Conservation (phyloP, 257 asterid genomes). For the Ophiorrhiza pumila region DNA sequence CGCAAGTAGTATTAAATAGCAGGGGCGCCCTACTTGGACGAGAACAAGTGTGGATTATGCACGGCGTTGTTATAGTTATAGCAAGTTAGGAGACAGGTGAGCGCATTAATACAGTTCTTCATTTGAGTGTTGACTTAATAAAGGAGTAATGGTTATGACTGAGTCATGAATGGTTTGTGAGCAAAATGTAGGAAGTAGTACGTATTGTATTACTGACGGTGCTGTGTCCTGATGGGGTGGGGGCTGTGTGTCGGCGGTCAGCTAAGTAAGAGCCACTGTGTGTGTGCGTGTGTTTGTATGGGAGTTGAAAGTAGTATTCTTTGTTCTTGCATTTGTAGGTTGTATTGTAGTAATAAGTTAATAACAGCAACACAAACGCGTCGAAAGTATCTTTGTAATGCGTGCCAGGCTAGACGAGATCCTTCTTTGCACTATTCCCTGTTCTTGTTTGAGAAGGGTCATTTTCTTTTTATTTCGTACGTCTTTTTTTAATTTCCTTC, state of each 20-base stretch:
- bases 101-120: constrained; percentile 31
- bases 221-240: background rate
- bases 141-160: constrained; percentile 8
- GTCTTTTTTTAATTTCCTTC: constrained; percentile 32
- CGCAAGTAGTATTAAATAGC: constrained; percentile 8
- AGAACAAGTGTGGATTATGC: constrained; percentile 7
- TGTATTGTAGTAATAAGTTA: too few species aligned
- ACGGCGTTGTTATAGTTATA: background rate
- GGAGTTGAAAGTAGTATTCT: too few species aligned
- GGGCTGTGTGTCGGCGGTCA: constrained; percentile 24
- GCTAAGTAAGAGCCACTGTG: background rate
- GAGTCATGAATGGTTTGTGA: constrained; percentile 1
- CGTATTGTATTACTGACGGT: background rate
- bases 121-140: constrained; percentile 2
- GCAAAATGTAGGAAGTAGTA: background rate
- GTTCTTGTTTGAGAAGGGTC: background rate
- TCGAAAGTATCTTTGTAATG: constrained; percentile 21
- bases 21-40: background rate
- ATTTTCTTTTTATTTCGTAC: background rate
- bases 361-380: constrained; percentile 8
- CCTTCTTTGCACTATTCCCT: background rate
- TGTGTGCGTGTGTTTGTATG: background rate
- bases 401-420: constrained; percentile 29
- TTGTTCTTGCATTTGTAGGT: too few species aligned
- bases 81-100: constrained; percentile 38